Evolutionary conservation across 805 yeast species (phyloP).

Genomic region (Middelhovenomyces tepae): DNA sequence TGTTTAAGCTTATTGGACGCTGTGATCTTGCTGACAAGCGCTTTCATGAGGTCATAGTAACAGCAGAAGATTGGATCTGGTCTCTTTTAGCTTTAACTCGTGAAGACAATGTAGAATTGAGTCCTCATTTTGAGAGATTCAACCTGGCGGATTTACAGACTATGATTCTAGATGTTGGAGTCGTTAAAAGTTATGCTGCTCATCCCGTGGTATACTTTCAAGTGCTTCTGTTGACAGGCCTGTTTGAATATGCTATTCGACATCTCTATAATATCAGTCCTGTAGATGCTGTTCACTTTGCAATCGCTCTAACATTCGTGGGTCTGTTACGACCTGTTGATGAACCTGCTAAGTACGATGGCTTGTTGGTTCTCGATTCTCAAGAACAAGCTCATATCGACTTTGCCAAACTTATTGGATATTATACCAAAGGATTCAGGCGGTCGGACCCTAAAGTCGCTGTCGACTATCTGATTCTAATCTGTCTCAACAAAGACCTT

Average conservation of each 20-base stretch:
- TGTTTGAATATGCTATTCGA: slow-evolving; percentile 72
- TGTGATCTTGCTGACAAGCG: slow-evolving; percentile 64
- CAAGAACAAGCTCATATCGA: slow-evolving; percentile 32
- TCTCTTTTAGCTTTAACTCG: slow-evolving; percentile 71
- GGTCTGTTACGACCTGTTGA: slow-evolving; percentile 51
- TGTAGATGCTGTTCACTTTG: slow-evolving; percentile 82
- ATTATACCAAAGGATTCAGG: slow-evolving; percentile 75
- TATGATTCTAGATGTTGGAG: slow-evolving; percentile 62
- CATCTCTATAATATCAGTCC: slow-evolving; percentile 56
- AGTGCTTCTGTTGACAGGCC: slow-evolving; percentile 63
- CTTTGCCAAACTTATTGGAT: slow-evolving; percentile 61
- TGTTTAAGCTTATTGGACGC: slow-evolving; percentile 87
- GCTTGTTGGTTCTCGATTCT: slow-evolving; percentile 29
- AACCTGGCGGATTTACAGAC: slow-evolving; percentile 66
- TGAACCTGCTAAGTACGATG: slow-evolving; percentile 23
- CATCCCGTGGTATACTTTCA: slow-evolving; percentile 69
- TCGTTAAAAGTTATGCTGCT: too few relatives aligned
- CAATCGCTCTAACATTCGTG: slow-evolving; percentile 68
- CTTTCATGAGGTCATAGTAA: slow-evolving; percentile 59
- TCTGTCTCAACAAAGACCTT: slow-evolving; percentile 45
- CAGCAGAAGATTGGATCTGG: slow-evolving; percentile 97
- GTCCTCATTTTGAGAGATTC: slow-evolving; percentile 61
- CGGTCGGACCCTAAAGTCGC: slow-evolving; percentile 84
- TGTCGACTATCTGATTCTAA: slow-evolving; percentile 73
- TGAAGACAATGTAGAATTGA: slow-evolving; percentile 38